A percentile compares a stretch with the other conserved stretches of the same genome.
phyloP scores from a whole-genome alignment of 2,329 filamentous ascomycete genomes.

The Aureobasidium vineae region DNA sequence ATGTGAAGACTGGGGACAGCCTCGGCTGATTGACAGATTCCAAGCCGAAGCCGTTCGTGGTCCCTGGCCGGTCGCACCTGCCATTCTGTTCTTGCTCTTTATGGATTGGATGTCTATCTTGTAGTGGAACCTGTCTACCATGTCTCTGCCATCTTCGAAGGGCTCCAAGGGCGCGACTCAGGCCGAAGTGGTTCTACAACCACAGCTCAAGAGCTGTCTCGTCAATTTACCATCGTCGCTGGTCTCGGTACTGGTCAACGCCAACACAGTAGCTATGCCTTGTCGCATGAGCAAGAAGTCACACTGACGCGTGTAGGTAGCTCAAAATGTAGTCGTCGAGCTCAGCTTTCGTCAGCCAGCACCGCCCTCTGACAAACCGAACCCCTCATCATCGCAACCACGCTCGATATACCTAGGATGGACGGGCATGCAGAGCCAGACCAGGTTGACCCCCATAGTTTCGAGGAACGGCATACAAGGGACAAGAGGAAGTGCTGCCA shows the following conservation, averaged over 20 bases:
- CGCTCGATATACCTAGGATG: slow-evolving; percentile 82
- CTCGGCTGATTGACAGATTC: slow-evolving; percentile 15
- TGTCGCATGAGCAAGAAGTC: slow-evolving; percentile 4
- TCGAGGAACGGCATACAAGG: slow-evolving; percentile 65
- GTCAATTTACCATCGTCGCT: slow-evolving; percentile 87
- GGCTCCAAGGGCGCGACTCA: slow-evolving; percentile 3
- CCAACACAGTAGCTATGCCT: slow-evolving; percentile 71
- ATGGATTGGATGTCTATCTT: background rate
- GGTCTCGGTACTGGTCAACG: slow-evolving; percentile 79
- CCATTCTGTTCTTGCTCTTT: background rate
- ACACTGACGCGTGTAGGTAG: slow-evolving; percentile 57
- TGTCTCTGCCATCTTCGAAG: background rate
- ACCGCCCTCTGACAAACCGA: slow-evolving; percentile 44
- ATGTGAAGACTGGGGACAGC: slow-evolving; percentile 17
- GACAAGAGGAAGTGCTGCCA: slow-evolving; percentile 48
- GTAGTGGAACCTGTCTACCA: background rate
- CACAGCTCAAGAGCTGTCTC: slow-evolving; percentile 83
- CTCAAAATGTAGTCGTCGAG: slow-evolving; percentile 95
- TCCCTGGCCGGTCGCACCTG: background rate
- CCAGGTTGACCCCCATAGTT: slow-evolving; percentile 70
- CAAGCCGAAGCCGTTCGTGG: slow-evolving; percentile 11
- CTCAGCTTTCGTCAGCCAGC: slow-evolving; percentile 68
- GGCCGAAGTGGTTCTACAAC: slow-evolving; percentile 80
- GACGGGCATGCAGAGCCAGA: slow-evolving; percentile 97
- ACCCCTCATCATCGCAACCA: slow-evolving; percentile 48